Evolutionary conservation across 148 eudicot species (phyloP), one percentile per base, ranked within the genome.

Genomic region (Diospyros kaki): DNA sequence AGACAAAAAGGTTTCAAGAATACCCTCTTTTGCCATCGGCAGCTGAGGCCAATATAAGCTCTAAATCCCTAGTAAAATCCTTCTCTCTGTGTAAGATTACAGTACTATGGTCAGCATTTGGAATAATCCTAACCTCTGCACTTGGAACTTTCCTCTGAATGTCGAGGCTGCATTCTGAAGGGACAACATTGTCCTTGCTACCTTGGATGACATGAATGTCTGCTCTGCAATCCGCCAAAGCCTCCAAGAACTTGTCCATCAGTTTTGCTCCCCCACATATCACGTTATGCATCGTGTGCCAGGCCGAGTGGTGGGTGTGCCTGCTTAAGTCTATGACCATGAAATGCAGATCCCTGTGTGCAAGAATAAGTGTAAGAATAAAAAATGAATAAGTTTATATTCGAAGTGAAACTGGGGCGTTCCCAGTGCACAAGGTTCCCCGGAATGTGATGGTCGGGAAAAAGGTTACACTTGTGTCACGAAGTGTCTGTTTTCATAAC

Each of bases 291-390:
- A 92, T 92, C 4, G 86, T 79, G 42, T 92, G 97, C 97, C 97
- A 92, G 12, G 97, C 97, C 73, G 97, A 92, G 63, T 89, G 92
- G 68, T 92, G 97, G 8, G 97, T 92, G 70, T 92, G 97, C 73
- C 77, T 82, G 0, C 86, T 85, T 54, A 88, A 18, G 84, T 86
- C 89, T 12, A 17, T 74, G 3, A 90, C 46, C 79, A 66, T 64
- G 75, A 86, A 84, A 78, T 75, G 80, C 38, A 88, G 86, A 62
- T 84, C 86, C 81, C 97, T 91, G 0, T 28, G 28, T 28, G 28
- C 0, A 28, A 28, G 28, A 28, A 28, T 28, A 28, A 28, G 28
- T 28, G 28, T 28, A 28, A 28, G 28, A 0, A 28, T 28, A 28
- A 0, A 28, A 0, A 28, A 28, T 28, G 28, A 28, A 28, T 28